Percentiles rank a stretch among this genome's conserved stretches.
Conservation (phyloP, 202 grass and related monocot genomes). For the Eragrostis tef region DNA sequence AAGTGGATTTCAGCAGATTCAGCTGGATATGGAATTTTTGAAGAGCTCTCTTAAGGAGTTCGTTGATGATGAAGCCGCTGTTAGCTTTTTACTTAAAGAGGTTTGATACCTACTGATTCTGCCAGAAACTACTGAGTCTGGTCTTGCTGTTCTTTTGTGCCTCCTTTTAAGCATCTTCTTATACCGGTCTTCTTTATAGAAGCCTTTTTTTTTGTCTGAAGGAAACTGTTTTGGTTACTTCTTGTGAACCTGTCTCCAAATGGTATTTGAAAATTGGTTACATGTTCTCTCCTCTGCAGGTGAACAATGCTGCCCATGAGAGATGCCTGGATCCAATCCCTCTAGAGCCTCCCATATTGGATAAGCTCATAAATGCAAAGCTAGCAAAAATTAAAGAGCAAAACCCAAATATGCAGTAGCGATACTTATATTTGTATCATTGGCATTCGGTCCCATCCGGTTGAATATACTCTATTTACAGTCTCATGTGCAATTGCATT, state of each 20-base stretch:
- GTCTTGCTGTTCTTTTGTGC: conserved; percentile 18
- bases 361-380: conserved; percentile 92
- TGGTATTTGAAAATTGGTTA: conserved; percentile 23
- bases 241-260: conserved; percentile 5
- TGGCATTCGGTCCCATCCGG: conserved; percentile 24
- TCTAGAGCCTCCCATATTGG: conserved; percentile 85
- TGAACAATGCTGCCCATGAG: conserved; percentile 91
- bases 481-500: conserved; percentile 22
- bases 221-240: not conserved
- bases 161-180: conserved; percentile 29
- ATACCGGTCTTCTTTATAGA: not conserved
- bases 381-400: conserved; percentile 75
- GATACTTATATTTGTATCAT: conserved; percentile 4
- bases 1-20: conserved; percentile 99
- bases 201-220: conserved; percentile 6
- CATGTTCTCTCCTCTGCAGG: conserved; percentile 56
- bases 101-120: conserved; percentile 51
- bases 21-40: conserved; percentile 96
- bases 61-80: conserved; percentile 90
- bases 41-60: conserved; percentile 89
- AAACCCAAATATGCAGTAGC: conserved; percentile 54
- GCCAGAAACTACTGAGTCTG: not conserved
- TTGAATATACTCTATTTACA: conserved; percentile 43
- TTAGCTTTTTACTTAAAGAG: conserved; percentile 98
- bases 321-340: conserved; percentile 96